Percentiles rank a stretch among this genome's conserved stretches.
phyloP scores from a whole-genome alignment of 139 green algal species.

The Monoraphidium neglectum region DNA sequence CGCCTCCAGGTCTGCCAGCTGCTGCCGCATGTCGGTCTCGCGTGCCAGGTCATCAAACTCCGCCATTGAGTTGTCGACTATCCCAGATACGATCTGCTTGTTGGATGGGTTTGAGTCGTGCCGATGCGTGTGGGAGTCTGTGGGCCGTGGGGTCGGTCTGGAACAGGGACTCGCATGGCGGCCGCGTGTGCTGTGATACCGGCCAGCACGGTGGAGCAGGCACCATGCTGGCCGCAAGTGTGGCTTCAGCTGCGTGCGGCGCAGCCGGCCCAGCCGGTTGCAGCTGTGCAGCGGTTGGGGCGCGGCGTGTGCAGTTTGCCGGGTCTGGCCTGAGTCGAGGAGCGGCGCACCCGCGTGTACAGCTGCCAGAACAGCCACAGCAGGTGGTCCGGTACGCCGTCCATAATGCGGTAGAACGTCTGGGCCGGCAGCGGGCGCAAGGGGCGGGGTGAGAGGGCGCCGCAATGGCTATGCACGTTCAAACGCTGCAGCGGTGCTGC shows the following conservation, averaged over 20 bases:
- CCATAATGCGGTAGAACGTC: background rate
- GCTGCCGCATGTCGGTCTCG: slow-evolving; percentile 24
- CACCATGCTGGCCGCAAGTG: background rate
- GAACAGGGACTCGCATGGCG: slow-evolving; percentile 14
- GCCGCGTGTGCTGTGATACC: background rate
- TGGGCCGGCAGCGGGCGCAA: background rate
- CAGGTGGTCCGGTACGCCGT: background rate
- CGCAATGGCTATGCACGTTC: background rate
- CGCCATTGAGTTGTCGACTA: background rate
- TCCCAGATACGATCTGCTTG: background rate
- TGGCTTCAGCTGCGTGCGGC: background rate
- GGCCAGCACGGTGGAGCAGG: background rate
- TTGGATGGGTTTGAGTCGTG: background rate
- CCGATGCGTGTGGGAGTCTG: no score
- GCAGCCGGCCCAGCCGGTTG: background rate
- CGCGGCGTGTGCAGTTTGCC: background rate
- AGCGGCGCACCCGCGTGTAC: background rate
- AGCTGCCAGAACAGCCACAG: slow-evolving; percentile 3
- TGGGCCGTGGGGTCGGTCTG: background rate
- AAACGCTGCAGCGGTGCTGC: background rate
- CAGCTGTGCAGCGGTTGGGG: background rate
- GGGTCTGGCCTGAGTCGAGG: no score
- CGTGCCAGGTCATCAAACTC: slow-evolving; percentile 10
- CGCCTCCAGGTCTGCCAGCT: slow-evolving; percentile 21
- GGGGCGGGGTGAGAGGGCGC: background rate